A percentile compares a stretch with the other conserved stretches of the same genome.
Evolutionary conservation across 495 filamentous ascomycete genomes (phyloP).

Genomic region (Hyaloscypha bicolor): DNA sequence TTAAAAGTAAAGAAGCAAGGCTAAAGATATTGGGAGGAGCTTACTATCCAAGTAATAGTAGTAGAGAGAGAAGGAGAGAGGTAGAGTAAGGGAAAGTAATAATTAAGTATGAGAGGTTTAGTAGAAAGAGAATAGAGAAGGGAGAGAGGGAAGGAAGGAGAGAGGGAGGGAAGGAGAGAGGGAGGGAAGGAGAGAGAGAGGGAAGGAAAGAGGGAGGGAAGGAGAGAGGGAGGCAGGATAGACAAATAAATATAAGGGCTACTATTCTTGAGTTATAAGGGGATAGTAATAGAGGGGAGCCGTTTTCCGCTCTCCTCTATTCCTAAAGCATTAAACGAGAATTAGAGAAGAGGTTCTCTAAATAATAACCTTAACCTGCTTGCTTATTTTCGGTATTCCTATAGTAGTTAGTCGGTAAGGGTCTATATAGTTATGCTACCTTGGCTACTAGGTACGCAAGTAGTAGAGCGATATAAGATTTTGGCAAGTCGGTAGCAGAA

Average conservation of each 20-base stretch:
- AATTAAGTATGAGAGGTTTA: conserved; percentile 19
- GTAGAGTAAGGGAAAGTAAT: conserved; percentile 15
- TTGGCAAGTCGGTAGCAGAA: neutral
- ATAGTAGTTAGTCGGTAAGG: neutral
- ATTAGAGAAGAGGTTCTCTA: neutral
- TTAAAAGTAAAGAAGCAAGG: neutral
- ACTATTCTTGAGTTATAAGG: conserved; percentile 19
- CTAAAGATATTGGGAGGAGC: too few species aligned
- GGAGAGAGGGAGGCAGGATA: too few species aligned
- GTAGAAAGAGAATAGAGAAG: conserved; percentile 19
- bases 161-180: too few species aligned
- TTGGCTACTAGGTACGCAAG: neutral
- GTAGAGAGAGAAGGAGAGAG: conserved; percentile 16
- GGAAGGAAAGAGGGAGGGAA: too few species aligned
- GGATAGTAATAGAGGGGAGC: conserved; percentile 22
- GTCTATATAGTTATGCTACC: neutral
- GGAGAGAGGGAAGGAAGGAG: too few species aligned
- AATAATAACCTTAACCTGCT: too few species aligned
- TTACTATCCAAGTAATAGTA: neutral
- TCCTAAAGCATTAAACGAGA: too few species aligned
- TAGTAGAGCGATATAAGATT: neutral
- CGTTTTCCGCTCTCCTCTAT: too few species aligned
- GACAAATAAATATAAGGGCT: neutral
- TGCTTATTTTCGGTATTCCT: neutral
- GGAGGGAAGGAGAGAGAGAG: too few species aligned